Evolutionary conservation across 1,139 yeast genomes (phyloP), one percentile per base, ranked within the genome.

Genomic region (Candida sanyaensis): DNA sequence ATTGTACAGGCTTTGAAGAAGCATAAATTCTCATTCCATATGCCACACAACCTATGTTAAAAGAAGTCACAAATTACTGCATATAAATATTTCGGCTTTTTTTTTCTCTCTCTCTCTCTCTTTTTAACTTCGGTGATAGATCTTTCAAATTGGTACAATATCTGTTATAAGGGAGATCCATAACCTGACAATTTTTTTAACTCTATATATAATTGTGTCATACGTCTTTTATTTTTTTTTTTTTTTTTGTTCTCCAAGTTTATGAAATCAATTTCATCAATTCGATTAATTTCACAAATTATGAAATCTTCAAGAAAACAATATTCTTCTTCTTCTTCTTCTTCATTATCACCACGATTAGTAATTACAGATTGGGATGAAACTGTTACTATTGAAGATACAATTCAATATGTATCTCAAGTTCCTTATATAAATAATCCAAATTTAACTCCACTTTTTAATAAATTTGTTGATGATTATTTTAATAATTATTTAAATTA

Each of bases 331-430:
- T n/a, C 42, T 10, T 23, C n/a, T 9, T 38, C 33, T 26, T 6
- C n/a, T n/a, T n/a, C n/a, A n/a, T n/a, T n/a, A n/a, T n/a, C 6
- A 33, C 55, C 56, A 10, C 46, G 49, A 11, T 24, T 50, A 34
- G 56, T 81, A 13, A 69, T 81, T 1, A 59, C 79, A 2, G 93
- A 86, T 58, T 86, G 88, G 85, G 93, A 86, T 60, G 92, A 85
- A 49, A 86, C 92, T 0, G 71, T 83, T 27, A 84, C 92, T 0
- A 54, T 59, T 7, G 55, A 62, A 12, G 92, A 86, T 60, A 84
- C 92, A 0, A 77, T 84, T 37, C 61, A 62, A 24, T 58, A 77
- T 6, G 69, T 84, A 4, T 83, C 85, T 3, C 67, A 72, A 29
- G 74, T 83, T 0, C 83, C 86, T 0, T 80, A 80, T 50, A 37